Base-by-base conservation (phyloP, 192 early-diverging fungal genomes). In the Podila epicladia region DNA sequence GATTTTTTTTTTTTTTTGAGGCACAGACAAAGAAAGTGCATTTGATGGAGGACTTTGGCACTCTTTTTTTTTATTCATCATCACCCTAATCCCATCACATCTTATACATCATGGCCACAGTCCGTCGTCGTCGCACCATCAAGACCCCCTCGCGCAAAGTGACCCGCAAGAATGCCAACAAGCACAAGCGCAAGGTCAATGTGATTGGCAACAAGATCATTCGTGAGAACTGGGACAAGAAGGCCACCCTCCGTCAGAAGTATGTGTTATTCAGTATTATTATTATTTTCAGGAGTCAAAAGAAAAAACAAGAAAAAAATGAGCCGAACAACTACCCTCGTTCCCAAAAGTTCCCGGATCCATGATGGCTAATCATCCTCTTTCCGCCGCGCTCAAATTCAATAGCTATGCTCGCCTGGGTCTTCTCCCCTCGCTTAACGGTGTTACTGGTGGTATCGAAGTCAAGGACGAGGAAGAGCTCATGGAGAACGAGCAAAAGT, bases 401-500 rank as follows among this genome's bases (percentile, higher is more conserved):
- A 37, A 19, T 79, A 90, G 89, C 82, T 95, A 95, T 76, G 72
- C 86, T 50, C 85, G 88, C n/a, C 75, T 95, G 28, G 94, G 94
- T 22, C 82, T 95, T 2, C 84, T 92, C 31, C 85, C 90, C 7
- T 82, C 86, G 19, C 67, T 95, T 55, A 94, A 94, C 76, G 92
- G 90, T 8, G 67, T 87, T 8, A 70, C 87, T 0, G 93, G 92
- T 45, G 92, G 93, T 57, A 69, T 69, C 38, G 87, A 84, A 70
- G 65, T 83, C 33, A 75, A 83, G 62, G 79, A 86, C 28, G 71
- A 87, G 31, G 77, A 82, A 7, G 87, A 89, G 26, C 48, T 85
- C 12, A 72, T 74, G 53, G 86, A 92, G 38, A 84, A 82, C 13
- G 87, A 89, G 48, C 74, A 77, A 70, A 77, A 71, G 57, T 77